Evolutionary conservation across 75 land plant genomes (phyloP).

Genomic region (Ceratopteris richardii): DNA sequence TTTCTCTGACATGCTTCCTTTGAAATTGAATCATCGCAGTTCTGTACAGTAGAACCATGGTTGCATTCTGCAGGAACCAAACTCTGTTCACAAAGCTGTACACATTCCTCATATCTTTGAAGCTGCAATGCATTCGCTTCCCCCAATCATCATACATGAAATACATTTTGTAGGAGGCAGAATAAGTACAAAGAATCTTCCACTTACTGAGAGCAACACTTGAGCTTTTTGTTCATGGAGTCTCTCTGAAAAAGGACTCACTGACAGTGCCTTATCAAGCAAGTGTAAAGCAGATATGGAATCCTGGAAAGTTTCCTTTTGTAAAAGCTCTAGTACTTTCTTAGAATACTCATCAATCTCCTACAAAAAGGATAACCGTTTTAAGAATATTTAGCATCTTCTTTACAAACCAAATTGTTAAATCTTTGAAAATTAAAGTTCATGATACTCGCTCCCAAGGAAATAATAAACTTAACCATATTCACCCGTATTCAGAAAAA

Average conservation of each 20-base stretch:
- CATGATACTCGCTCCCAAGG: no score
- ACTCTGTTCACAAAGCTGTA: constrained; percentile 53
- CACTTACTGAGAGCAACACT: constrained; percentile 49
- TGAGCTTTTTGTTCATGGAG: constrained; percentile 71
- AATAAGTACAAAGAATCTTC: not conserved
- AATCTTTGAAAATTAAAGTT: no score
- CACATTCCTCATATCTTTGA: constrained; percentile 46
- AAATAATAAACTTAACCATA: no score
- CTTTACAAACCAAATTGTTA: no score
- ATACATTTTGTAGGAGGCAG: not conserved
- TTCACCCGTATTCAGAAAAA: no score
- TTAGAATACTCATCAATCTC: constrained; percentile 41
- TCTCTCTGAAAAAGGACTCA: constrained; percentile 61
- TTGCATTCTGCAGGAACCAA: constrained; percentile 36
- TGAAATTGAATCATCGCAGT: constrained; percentile 11
- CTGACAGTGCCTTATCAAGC: constrained; percentile 55
- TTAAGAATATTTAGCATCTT: not conserved
- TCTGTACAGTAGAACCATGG: constrained; percentile 11
- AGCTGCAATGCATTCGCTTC: constrained; percentile 24
- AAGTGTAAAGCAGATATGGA: constrained; percentile 42
- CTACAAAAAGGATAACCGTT: constrained; percentile 22
- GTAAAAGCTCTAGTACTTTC: constrained; percentile 34
- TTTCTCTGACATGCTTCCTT: constrained; percentile 8
- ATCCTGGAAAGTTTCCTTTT: constrained; percentile 26
- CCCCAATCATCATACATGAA: not conserved